Percentiles rank a stretch among this genome's conserved stretches.
These are phyloP conservation scores for Cercospora zeae-maydis DNA, from an alignment of 2,329 filamentous ascomycete genomes.

Conservation along the genomic window DNA sequence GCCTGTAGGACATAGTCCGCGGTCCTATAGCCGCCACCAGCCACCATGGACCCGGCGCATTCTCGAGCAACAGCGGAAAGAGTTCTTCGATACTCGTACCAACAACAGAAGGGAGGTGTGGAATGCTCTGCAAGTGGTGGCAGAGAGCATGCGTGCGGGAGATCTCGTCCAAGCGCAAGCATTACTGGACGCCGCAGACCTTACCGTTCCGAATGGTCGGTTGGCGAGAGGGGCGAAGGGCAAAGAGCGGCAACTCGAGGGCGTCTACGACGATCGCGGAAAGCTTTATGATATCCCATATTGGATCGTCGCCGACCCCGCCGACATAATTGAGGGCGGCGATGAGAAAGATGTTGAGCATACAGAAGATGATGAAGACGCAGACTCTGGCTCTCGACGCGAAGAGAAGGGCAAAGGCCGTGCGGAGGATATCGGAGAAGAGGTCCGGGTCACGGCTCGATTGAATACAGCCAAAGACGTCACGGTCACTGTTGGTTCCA, in stretches of 20 bases:
- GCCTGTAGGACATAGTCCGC: constrained; percentile 23
- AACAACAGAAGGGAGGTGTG: constrained; percentile 75
- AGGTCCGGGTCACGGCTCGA: constrained; percentile 36
- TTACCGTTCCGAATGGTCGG: constrained; percentile 44
- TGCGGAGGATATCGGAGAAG: constrained; percentile 33
- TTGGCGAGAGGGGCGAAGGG: constrained; percentile 25
- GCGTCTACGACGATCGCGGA: constrained; percentile 46
- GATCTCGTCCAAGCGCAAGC: constrained; percentile 61
- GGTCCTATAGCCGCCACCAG: constrained; percentile 22
- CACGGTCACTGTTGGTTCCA: constrained; percentile 35
- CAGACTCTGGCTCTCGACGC: neutral
- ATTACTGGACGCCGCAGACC: constrained; percentile 71
- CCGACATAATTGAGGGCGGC: constrained; percentile 38
- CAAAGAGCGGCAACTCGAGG: constrained; percentile 23
- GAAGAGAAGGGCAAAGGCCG: constrained; percentile 34
- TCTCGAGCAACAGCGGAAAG: constrained; percentile 67
- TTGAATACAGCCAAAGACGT: constrained; percentile 40
- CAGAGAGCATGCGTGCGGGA: constrained; percentile 62
- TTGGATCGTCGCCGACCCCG: constrained; percentile 46
- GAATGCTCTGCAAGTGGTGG: constrained; percentile 66
- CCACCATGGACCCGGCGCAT: constrained; percentile 64
- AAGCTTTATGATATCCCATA: constrained; percentile 44
- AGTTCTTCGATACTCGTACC: constrained; percentile 89
- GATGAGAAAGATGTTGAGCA: constrained; percentile 30
- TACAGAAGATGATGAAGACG: constrained; percentile 21